Evolutionary conservation across 31 red algal species (phyloP).

Genomic region (Odonthalia washingtoniensis): DNA sequence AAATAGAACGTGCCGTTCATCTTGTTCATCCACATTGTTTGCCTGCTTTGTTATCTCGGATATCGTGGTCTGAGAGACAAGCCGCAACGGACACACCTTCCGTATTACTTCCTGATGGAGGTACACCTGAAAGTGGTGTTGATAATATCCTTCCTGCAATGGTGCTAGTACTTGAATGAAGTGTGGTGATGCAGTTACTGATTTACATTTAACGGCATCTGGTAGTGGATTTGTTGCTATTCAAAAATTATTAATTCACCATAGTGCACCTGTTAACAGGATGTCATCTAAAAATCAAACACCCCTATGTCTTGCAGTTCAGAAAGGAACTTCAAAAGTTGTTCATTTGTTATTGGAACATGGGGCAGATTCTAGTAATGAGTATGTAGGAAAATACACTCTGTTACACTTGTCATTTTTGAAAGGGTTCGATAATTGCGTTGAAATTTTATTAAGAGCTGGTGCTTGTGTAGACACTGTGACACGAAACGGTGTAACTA

Average conservation of each 20-base stretch:
- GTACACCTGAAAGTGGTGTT: conserved; percentile 64
- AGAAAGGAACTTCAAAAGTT: conserved; percentile 76
- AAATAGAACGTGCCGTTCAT: conserved; percentile 82
- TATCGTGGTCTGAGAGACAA: conserved; percentile 84
- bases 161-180: conserved; percentile 62
- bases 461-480: conserved; percentile 75
- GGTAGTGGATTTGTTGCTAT: conserved; percentile 64
- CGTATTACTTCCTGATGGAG: conserved; percentile 73
- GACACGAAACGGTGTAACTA: conserved; percentile 74
- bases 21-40: conserved; percentile 92
- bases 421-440: conserved; percentile 71
- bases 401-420: conserved; percentile 80
- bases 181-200: conserved; percentile 87
- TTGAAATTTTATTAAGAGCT: conserved; percentile 56
- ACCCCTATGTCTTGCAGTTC: conserved; percentile 86
- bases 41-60: conserved; percentile 74
- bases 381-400: conserved; percentile 82
- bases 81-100: conserved; percentile 91
- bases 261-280: conserved; percentile 74
- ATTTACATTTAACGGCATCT: conserved; percentile 92
- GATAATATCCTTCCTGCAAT: conserved; percentile 79
- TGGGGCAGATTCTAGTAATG: conserved; percentile 79
- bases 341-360: conserved; percentile 82
- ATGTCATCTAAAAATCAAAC: conserved; percentile 83
- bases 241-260: conserved; percentile 72